Evolutionary conservation across 2,329 filamentous ascomycete genomes (phyloP).

Genomic region (Epichloe uncinata): DNA sequence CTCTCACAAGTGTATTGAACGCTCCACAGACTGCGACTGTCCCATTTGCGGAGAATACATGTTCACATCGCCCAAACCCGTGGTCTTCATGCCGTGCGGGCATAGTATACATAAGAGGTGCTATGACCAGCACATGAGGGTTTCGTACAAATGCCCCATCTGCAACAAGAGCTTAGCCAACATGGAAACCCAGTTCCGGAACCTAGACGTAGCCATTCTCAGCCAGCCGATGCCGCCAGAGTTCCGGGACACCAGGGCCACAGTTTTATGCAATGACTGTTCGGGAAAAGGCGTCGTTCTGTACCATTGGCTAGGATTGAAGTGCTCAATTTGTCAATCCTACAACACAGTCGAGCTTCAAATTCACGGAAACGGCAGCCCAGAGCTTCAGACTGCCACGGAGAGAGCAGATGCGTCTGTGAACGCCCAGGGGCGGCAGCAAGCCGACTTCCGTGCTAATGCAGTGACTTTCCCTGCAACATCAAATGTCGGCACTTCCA

Average conservation of each 20-base stretch:
- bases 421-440: slow-evolving; percentile 3
- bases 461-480: neutral
- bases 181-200: slow-evolving; percentile 91
- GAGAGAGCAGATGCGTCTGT: slow-evolving; percentile 10
- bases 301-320: slow-evolving; percentile 91
- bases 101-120: slow-evolving; percentile 91
- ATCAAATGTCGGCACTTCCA: neutral
- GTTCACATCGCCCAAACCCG: slow-evolving; percentile 77
- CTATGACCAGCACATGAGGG: slow-evolving; percentile 75
- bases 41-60: slow-evolving; percentile 95
- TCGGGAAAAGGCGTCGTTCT: slow-evolving; percentile 71
- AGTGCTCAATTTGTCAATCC: slow-evolving; percentile 62
- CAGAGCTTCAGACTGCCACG: slow-evolving; percentile 14
- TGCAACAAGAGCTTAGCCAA: slow-evolving; percentile 95
- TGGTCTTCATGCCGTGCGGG: slow-evolving; percentile 90
- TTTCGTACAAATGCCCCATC: slow-evolving; percentile 90
- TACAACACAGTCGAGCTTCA: slow-evolving; percentile 57
- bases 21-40: slow-evolving; percentile 88
- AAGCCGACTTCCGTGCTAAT: neutral
- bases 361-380: slow-evolving; percentile 34
- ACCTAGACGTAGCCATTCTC: slow-evolving; percentile 75
- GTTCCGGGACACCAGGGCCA: slow-evolving; percentile 64
- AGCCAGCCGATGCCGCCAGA: slow-evolving; percentile 85
- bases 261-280: slow-evolving; percentile 91
- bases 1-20: slow-evolving; percentile 86